These are phyloP conservation scores for Eugenia klotzschiana DNA, from an alignment of 441 rosid species.

Conservation along the genomic window DNA sequence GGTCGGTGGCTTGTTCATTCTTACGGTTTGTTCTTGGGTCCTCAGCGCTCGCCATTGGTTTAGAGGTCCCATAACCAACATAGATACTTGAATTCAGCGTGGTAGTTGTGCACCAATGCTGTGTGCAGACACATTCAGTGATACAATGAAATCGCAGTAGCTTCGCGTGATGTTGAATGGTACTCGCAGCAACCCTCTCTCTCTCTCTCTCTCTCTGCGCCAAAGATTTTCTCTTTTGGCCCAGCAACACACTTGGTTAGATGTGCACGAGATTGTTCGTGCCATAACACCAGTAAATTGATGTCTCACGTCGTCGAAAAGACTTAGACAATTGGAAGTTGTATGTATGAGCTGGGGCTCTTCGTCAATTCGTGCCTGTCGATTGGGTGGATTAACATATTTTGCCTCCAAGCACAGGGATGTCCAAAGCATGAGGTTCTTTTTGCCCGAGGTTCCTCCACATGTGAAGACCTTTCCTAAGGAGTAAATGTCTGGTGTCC, in stretches of 20 bases:
- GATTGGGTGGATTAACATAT: neutral
- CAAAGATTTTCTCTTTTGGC: neutral
- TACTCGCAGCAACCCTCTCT: neutral
- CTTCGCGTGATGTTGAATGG: neutral
- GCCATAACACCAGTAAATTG: neutral
- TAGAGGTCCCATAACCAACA: conserved; percentile 66
- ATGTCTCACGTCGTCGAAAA: neutral
- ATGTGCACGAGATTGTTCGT: neutral
- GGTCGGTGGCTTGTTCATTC: conserved; percentile 54
- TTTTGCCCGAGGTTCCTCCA: neutral
- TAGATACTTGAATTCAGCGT: conserved; percentile 12
- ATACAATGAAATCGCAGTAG: neutral
- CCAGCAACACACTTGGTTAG: neutral
- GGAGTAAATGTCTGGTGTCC: neutral
- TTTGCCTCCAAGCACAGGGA: neutral
- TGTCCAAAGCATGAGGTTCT: neutral
- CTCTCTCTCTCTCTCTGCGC: neutral
- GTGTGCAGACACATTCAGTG: neutral
- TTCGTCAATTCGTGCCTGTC: neutral
- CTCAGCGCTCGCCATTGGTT: conserved; percentile 78
- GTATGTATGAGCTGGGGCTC: neutral
- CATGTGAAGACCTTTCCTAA: neutral
- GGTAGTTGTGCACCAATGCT: neutral
- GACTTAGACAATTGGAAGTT: neutral
- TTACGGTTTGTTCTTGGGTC: conserved; percentile 52